These are phyloP conservation scores for Apiotrichum siamense DNA, from an alignment of 1,284 basidiomycete species.

Conservation along the genomic window DNA sequence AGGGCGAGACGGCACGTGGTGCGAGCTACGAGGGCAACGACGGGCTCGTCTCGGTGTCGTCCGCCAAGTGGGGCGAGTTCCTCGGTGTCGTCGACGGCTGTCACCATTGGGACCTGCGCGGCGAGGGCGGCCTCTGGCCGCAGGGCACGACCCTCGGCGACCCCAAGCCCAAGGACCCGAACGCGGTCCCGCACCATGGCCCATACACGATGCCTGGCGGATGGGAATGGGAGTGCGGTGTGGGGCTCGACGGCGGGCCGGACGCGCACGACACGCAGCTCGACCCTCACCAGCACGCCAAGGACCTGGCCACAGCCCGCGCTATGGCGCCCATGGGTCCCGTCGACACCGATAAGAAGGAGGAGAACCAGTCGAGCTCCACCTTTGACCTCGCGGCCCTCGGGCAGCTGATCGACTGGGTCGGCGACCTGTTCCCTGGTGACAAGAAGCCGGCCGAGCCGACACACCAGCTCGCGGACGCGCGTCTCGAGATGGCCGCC, in stretches of 20 bases:
- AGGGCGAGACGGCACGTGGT: slow-evolving; percentile 53
- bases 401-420: slow-evolving; percentile 47
- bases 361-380: slow-evolving; percentile 17
- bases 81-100: slow-evolving; percentile 81
- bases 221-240: slow-evolving; percentile 20
- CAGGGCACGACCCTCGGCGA: slow-evolving; percentile 17
- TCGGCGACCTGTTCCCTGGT: slow-evolving; percentile 41
- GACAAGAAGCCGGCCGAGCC: slow-evolving; percentile 21
- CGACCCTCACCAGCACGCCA: slow-evolving; percentile 7
- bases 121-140: slow-evolving; percentile 55
- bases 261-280: slow-evolving; percentile 12
- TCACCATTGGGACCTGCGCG: slow-evolving; percentile 96
- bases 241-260: slow-evolving; percentile 6
- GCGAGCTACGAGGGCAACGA: slow-evolving; percentile 78
- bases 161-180: neutral
- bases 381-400: slow-evolving; percentile 38
- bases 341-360: neutral
- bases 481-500: slow-evolving; percentile 33
- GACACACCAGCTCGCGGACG: slow-evolving; percentile 40
- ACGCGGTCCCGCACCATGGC: neutral
- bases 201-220: slow-evolving; percentile 13
- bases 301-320: slow-evolving; percentile 17
- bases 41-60: slow-evolving; percentile 82
- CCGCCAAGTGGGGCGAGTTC: slow-evolving; percentile 89
- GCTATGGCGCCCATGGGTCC: slow-evolving; percentile 13